These are phyloP conservation scores for Excoecaria cochinchinensis DNA, from an alignment of 345 rosid genomes.

Conservation along the genomic window DNA sequence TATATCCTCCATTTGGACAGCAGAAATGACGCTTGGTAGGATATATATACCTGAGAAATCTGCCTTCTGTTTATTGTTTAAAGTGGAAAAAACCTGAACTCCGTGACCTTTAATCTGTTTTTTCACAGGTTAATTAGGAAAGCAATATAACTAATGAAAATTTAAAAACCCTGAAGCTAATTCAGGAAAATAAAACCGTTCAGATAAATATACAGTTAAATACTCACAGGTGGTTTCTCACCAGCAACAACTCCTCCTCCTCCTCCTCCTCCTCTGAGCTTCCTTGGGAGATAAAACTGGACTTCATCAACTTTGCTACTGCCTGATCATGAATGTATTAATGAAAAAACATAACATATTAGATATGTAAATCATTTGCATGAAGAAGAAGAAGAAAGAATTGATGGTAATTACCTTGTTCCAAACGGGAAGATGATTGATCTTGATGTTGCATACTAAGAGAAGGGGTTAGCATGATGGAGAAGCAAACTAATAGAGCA, in stretches of 20 bases:
- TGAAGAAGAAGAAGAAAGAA: neutral
- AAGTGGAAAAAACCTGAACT: neutral
- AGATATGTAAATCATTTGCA: neutral
- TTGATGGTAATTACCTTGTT: slow-evolving; percentile 12
- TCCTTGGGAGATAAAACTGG: slow-evolving; percentile 32
- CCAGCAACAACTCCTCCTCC: slow-evolving; percentile 11
- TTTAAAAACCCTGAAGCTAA: no score
- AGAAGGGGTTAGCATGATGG: slow-evolving; percentile 5
- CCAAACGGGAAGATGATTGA: neutral
- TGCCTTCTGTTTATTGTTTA: slow-evolving; percentile 7
- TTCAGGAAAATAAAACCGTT: no score
- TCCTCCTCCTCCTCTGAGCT: slow-evolving; percentile 27
- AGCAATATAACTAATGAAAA: no score
- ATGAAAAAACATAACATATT: no score
- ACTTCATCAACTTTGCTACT: slow-evolving; percentile 4
- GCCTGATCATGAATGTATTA: neutral
- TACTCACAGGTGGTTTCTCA: slow-evolving; percentile 23
- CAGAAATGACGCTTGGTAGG: no score
- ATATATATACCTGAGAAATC: no score
- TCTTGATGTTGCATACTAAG: slow-evolving; percentile 14
- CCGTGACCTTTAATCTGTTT: slow-evolving; percentile 16
- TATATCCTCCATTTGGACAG: no score
- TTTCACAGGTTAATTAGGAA: neutral
- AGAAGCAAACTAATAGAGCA: slow-evolving; percentile 21
- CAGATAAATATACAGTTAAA: neutral